Conservation (phyloP, 2,329 filamentous ascomycete genomes). For the Mycosphaerella sp. region DNA sequence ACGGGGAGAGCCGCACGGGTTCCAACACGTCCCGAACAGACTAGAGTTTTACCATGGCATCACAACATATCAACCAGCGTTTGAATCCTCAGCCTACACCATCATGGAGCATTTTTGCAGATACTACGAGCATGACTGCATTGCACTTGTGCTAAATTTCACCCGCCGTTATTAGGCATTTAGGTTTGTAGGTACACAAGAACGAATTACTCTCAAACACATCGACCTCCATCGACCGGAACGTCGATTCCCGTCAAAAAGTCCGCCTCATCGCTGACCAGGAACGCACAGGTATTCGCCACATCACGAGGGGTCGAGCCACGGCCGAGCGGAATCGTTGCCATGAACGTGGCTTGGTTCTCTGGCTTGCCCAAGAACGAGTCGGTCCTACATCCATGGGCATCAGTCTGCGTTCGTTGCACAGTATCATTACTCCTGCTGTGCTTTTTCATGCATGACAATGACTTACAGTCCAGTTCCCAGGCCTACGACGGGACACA, state of each 20-base stretch:
- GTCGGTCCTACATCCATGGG: conserved; percentile 20
- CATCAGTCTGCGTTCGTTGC: neutral
- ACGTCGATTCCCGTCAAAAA: conserved; percentile 69
- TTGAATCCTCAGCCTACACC: too few species aligned
- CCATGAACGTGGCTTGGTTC: conserved; percentile 51
- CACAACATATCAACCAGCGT: too few species aligned
- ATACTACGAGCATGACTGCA: too few species aligned
- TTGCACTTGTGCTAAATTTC: too few species aligned
- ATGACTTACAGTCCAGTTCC: conserved; percentile 31
- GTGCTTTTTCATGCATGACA: too few species aligned
- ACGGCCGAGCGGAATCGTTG: conserved; percentile 50
- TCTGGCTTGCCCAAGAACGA: conserved; percentile 55
- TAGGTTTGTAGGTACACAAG: neutral
- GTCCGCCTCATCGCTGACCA: conserved; percentile 63
- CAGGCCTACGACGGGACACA: conserved; percentile 45
- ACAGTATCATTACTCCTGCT: too few species aligned
- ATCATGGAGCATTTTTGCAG: too few species aligned
- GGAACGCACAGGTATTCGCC: conserved; percentile 62
- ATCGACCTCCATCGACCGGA: conserved; percentile 54
- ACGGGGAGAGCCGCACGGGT: too few species aligned
- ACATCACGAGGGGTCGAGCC: conserved; percentile 58
- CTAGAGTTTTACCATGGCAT: too few species aligned
- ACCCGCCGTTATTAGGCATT: too few species aligned
- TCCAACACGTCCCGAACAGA: too few species aligned
- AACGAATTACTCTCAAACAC: conserved; percentile 29